Base-by-base conservation (phyloP, 192 early-diverging fungal species). In the Linnemannia hyalina region DNA sequence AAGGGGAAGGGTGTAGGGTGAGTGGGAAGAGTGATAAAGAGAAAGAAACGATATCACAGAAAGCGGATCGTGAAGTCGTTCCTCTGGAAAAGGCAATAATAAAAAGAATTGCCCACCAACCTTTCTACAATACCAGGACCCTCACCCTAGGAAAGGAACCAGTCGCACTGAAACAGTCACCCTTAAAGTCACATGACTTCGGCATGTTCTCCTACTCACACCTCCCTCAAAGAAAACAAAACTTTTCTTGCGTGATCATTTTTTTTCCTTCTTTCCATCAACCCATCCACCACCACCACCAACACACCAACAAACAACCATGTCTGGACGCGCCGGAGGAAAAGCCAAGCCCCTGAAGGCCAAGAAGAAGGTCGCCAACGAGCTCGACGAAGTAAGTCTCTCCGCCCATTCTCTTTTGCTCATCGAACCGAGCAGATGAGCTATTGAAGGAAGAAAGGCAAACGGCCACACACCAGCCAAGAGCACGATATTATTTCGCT, bases 291-390 rank as follows among this genome's bases (percentile, higher is more conserved):
- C 44, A 75, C 47, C 44, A 75, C 73, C 73, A 75, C 35, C 35
- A 22, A 54, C 60, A 65, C 26, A 42, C 9, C 52, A 75, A 26
- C 41, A 23, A 76, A 70, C 77, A 60, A 77, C 49, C 74, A 85
- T 85, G 83, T 85, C 83, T 80, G 83, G 83, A 85, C 83, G 83
- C 63, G 78, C 73, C 90, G 96, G 96, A 89, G 96, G 96, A 90
- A 97, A 97, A 90, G 90, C 94, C 54, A 97, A 97, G 95, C 97
- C 97, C 74, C 91, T 97, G 70, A 97, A 97, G 96, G 90, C 90
- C 84, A 97, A 97, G 94, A 94, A 95, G 91, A 89, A 81, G 65
- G 46, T 52, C 35, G 35, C 35, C 8, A 75, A 77, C 68, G 96
- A 95, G 0, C 38, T 90, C 29, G 95, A 96, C 85, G 95, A 96